These are phyloP conservation scores for Huntiella decipiens DNA, from an alignment of 2,329 filamentous ascomycete species.

Conservation along the genomic window DNA sequence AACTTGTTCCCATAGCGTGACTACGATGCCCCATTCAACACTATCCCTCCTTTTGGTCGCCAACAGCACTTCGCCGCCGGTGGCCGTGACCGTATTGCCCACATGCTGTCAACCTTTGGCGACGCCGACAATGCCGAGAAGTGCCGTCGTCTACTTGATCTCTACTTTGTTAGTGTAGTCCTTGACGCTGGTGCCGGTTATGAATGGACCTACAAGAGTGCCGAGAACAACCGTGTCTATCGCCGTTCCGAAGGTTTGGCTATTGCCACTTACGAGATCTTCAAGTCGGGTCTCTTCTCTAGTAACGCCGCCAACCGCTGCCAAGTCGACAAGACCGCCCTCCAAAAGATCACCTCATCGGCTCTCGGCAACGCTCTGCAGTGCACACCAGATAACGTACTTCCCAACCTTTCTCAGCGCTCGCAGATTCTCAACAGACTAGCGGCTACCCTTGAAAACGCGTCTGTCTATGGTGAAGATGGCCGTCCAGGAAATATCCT, in stretches of 20 bases:
- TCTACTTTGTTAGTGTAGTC: conserved; percentile 63
- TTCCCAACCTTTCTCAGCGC: conserved; percentile 72
- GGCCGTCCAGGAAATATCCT: conserved; percentile 87
- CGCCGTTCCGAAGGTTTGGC: conserved; percentile 76
- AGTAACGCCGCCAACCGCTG: conserved; percentile 62
- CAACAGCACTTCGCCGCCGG: conserved; percentile 78
- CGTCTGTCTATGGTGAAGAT: conserved; percentile 67
- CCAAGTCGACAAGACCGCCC: conserved; percentile 71
- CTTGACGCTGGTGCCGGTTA: conserved; percentile 79
- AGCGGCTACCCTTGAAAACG: conserved; percentile 56
- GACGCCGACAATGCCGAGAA: conserved; percentile 53
- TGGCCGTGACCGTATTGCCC: conserved; percentile 51
- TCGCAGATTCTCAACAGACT: conserved; percentile 61
- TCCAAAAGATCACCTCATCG: conserved; percentile 55
- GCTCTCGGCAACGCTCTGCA: conserved; percentile 68
- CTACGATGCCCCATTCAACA: conserved; percentile 34
- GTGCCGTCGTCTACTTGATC: conserved; percentile 55
- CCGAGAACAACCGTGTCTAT: conserved; percentile 68
- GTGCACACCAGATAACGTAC: conserved; percentile 58
- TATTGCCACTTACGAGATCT: conserved; percentile 66
- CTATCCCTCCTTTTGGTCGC: conserved; percentile 69
- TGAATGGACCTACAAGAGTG: conserved; percentile 81
- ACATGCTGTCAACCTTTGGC: conserved; percentile 50
- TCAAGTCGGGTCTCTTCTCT: conserved; percentile 80
- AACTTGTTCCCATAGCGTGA: conserved; percentile 23